Base-by-base conservation (phyloP, 257 asterid species). In the Solanum chilense region DNA sequence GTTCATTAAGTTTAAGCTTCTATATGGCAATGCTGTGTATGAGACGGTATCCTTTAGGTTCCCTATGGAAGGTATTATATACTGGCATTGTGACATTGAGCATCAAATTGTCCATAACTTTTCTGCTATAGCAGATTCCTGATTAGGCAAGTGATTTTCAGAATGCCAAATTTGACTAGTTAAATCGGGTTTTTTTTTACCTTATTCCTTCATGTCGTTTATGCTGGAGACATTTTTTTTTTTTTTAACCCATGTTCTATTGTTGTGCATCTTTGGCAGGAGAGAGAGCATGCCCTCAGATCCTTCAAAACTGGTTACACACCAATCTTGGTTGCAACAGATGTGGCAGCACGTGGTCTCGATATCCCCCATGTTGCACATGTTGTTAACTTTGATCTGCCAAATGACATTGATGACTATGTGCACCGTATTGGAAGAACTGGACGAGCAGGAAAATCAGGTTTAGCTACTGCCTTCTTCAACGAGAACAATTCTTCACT, bases 281-380 rank as follows among this genome's bases (percentile, higher is more conserved):
- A 96, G 88, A 86, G 99, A 87, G 99, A 96, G 88, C 90, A 89
- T 78, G 99, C 99, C 14, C 88, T 96, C 87, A 94, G 97, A 92
- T 95, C 99, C n/a, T 96, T 96, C 89, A 95, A 94, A 91, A 94
- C 91, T 56, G 98, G 99, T 41, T 89, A 91, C 78, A 91, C 99
- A 12, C 99, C 99, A 27, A 96, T 96, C 74, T 89, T 96, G 86
- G 99, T 96, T 21, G 99, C 99, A 42, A 96, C 98, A 3, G 99
- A 96, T 49, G 99, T 96, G 75, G 99, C 99, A 25, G 99, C 99
- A 31, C 99, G 99, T 87, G 99, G 99, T 77, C 98, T 96, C 21
- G 99, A 96, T 90, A 96, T 96, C 86, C 99, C 99, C 11, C 98
- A 96, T 78, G 99, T 96, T 29, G 95, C 98, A 15, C 99, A 96